These are phyloP conservation scores for Serendipita sp. DNA, from an alignment of 768 basidiomycete genomes.

Conservation along the genomic window DNA sequence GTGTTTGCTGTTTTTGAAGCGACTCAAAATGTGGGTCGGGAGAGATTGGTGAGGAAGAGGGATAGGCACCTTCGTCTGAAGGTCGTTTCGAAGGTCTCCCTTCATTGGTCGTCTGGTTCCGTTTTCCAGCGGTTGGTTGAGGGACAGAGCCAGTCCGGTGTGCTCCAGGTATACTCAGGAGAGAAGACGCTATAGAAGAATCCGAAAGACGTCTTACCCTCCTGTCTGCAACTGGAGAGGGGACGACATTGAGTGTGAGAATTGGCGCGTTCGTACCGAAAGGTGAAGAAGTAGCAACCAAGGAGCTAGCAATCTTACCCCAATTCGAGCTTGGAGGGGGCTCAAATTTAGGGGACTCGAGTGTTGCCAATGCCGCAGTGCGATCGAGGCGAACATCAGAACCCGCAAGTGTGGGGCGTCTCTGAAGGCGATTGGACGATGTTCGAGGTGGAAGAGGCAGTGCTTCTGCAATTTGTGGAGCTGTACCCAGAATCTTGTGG, in stretches of 20 bases:
- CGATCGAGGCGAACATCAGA: background rate
- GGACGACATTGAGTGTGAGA: background rate
- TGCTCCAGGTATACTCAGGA: background rate
- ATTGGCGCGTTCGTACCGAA: background rate
- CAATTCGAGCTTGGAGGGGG: background rate
- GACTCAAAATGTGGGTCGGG: background rate
- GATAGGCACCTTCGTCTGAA: background rate
- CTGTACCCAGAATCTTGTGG: background rate
- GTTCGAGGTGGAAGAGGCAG: background rate
- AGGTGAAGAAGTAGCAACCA: background rate
- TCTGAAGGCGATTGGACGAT: background rate
- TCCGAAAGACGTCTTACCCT: background rate
- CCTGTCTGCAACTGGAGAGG: background rate
- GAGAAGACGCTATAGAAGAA: background rate
- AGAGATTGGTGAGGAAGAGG: background rate
- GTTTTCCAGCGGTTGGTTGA: background rate
- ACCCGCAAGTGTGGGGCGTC: background rate
- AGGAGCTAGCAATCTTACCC: background rate
- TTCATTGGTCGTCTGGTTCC: background rate
- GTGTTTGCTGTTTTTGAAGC: conserved; percentile 14
- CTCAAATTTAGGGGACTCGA: background rate
- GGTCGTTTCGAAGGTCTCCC: background rate
- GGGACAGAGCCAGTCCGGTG: background rate
- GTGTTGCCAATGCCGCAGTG: background rate
- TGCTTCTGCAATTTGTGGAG: background rate